Conservation (phyloP, 768 basidiomycete species). For the Wakefieldia striispora region DNA sequence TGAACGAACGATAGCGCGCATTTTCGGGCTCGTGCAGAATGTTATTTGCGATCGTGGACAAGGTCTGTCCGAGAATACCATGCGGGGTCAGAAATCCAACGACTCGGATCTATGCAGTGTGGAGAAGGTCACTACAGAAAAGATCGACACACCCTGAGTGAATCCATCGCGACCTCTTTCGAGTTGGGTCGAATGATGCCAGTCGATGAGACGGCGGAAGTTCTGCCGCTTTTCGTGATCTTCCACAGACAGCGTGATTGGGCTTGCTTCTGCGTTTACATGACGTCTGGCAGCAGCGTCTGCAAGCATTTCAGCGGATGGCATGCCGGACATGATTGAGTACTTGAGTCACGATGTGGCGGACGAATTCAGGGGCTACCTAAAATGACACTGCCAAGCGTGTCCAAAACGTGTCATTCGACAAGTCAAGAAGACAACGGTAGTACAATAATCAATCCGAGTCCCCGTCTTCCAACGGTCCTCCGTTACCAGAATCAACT, state of each 20-base stretch:
- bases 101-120: too few species aligned
- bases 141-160: slow-evolving; percentile 53
- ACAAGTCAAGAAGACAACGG: not conserved
- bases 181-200: slow-evolving; percentile 74
- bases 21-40: slow-evolving; percentile 71
- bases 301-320: slow-evolving; percentile 25
- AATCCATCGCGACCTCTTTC: slow-evolving; percentile 53
- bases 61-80: slow-evolving; percentile 36
- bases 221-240: slow-evolving; percentile 68
- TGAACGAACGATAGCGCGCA: slow-evolving; percentile 70
- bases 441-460: slow-evolving; percentile 12
- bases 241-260: slow-evolving; percentile 23
- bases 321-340: slow-evolving; percentile 13
- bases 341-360: not conserved
- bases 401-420: not conserved
- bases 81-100: not conserved
- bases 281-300: slow-evolving; percentile 29
- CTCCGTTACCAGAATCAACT: slow-evolving; percentile 21
- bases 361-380: slow-evolving; percentile 15
- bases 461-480: slow-evolving; percentile 18
- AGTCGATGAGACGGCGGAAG: slow-evolving; percentile 72
- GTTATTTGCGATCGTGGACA: slow-evolving; percentile 70
- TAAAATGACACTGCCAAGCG: not conserved
- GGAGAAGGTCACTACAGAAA: too few species aligned
- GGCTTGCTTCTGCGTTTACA: not conserved